A percentile compares a stretch with the other conserved stretches of the same genome.
phyloP scores from a whole-genome alignment of 2,329 filamentous ascomycete genomes.

The Cryphonectria nitschkei region DNA sequence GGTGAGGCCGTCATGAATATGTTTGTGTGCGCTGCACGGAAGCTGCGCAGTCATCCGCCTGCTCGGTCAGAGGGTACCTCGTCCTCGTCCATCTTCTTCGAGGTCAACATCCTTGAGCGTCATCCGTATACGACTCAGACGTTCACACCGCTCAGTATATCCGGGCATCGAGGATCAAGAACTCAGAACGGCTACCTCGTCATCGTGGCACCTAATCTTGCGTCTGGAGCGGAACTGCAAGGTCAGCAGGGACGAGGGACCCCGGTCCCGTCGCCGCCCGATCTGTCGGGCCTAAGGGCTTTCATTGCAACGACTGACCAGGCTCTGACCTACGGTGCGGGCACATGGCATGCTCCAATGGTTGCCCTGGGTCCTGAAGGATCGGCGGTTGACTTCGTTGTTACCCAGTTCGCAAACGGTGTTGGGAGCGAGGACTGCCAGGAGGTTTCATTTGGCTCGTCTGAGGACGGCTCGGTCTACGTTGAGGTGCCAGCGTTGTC shows the following conservation, averaged over 20 bases:
- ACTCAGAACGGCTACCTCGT: constrained; percentile 69
- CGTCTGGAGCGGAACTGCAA: neutral
- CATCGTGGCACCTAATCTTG: constrained; percentile 80
- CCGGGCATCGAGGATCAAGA: constrained; percentile 36
- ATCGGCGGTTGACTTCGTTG: constrained; percentile 78
- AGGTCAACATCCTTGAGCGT: constrained; percentile 77
- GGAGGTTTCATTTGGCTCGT: constrained; percentile 59
- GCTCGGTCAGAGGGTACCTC: constrained; percentile 10
- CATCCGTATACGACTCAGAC: constrained; percentile 96
- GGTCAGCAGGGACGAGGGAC: neutral
- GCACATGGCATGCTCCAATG: constrained; percentile 98
- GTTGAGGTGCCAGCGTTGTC: constrained; percentile 18
- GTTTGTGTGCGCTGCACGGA: constrained; percentile 80
- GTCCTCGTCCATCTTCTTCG: constrained; percentile 51
- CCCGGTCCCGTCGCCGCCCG: constrained; percentile 56
- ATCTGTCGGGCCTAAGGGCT: constrained; percentile 70
- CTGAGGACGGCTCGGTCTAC: constrained; percentile 15
- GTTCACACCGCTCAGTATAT: constrained; percentile 73
- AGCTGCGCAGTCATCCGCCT: constrained; percentile 40
- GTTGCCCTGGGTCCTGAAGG: constrained; percentile 70
- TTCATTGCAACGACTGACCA: constrained; percentile 79
- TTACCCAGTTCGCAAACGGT: constrained; percentile 87
- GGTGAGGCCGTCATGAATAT: constrained; percentile 76
- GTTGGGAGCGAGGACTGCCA: constrained; percentile 86
- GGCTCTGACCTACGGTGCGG: constrained; percentile 88